These are phyloP conservation scores for Eutrema salsugineum DNA, from an alignment of 441 rosid species.

Conservation along the genomic window DNA sequence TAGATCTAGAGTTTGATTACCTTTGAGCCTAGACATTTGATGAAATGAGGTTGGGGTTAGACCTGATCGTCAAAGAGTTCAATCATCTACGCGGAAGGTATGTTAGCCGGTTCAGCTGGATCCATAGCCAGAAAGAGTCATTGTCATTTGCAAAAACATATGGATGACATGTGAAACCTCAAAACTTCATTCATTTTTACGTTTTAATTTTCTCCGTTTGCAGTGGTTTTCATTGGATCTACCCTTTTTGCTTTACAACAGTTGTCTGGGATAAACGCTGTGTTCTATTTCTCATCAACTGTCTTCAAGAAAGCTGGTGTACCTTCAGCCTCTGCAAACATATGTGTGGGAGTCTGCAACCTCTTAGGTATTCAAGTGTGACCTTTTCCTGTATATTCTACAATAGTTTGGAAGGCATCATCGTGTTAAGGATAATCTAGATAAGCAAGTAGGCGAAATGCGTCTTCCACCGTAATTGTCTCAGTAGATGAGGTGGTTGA, in stretches of 20 bases:
- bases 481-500: constrained; percentile 4
- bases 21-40: constrained; percentile 2
- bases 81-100: constrained; percentile 5
- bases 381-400: constrained; percentile 10
- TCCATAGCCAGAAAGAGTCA: background rate
- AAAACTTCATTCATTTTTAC: constrained; percentile 35
- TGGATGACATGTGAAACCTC: constrained; percentile 15
- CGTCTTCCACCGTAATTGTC: background rate
- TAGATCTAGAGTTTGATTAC: constrained; percentile 9
- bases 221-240: constrained; percentile 81
- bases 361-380: constrained; percentile 45
- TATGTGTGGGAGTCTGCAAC: constrained; percentile 64
- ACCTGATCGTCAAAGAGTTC: constrained; percentile 10
- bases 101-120: constrained; percentile 18
- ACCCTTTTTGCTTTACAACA: constrained; percentile 79
- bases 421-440: background rate
- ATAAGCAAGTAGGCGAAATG: background rate
- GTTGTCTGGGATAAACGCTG: constrained; percentile 78
- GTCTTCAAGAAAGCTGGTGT: constrained; percentile 73
- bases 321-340: constrained; percentile 66
- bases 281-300: constrained; percentile 77
- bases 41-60: constrained; percentile 14
- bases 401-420: background rate
- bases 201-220: constrained; percentile 41
- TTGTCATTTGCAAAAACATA: constrained; percentile 17